Percentiles rank a stretch among this genome's conserved stretches.
Conservation (phyloP, 2,329 filamentous ascomycete genomes). For the Helotiales sp. region DNA sequence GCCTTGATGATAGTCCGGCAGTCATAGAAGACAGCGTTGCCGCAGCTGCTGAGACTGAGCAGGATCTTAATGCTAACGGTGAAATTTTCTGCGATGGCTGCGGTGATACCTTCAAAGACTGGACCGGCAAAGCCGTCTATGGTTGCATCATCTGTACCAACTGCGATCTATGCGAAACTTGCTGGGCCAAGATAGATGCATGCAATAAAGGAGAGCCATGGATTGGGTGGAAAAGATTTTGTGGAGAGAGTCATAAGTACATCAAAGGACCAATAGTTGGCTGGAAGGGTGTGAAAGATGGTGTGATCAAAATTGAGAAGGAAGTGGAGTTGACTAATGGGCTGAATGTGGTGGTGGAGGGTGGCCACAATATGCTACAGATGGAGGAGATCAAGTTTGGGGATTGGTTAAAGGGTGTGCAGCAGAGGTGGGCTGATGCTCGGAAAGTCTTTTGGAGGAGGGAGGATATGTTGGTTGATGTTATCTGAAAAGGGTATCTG, state of each 20-base stretch:
- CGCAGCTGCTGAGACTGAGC: too few species aligned
- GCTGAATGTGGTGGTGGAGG: slow-evolving; percentile 10
- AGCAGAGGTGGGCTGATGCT: slow-evolving; percentile 20
- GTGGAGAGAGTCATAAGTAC: slow-evolving; percentile 24
- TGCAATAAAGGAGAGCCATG: slow-evolving; percentile 8
- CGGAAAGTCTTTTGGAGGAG: slow-evolving; percentile 14
- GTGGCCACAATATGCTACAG: background rate
- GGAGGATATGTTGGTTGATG: background rate
- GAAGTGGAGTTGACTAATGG: background rate
- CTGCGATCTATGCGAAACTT: slow-evolving; percentile 26
- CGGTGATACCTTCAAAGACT: slow-evolving; percentile 4
- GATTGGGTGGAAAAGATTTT: slow-evolving; percentile 11
- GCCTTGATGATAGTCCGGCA: background rate
- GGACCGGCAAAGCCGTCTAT: slow-evolving; percentile 22
- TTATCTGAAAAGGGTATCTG: too few species aligned
- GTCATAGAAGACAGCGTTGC: background rate
- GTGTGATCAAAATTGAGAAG: slow-evolving; percentile 20
- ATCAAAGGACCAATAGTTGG: slow-evolving; percentile 26
- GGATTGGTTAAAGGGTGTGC: slow-evolving; percentile 18
- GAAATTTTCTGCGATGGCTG: background rate
- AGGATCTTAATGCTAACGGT: background rate
- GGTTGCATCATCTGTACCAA: slow-evolving; percentile 26
- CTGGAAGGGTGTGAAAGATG: slow-evolving; percentile 28
- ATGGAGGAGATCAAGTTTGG: slow-evolving; percentile 11
- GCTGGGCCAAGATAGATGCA: slow-evolving; percentile 16